phyloP scores from a whole-genome alignment of 192 early-diverging fungal species.

The Umbelopsis sp. region DNA sequence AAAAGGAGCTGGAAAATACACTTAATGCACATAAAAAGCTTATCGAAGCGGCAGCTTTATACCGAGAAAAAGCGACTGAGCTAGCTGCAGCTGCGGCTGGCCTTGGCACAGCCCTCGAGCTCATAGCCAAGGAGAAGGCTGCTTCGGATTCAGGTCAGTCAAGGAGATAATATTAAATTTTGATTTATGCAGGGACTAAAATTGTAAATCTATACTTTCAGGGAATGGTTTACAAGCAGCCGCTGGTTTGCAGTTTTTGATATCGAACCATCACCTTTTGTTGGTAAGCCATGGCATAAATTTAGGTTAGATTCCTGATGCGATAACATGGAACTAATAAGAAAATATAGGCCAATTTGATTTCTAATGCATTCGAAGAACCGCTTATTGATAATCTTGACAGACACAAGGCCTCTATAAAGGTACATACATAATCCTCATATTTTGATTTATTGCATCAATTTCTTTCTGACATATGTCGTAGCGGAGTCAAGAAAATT shows the following conservation, averaged over 20 bases:
- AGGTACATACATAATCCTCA: neutral
- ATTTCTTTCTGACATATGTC: neutral
- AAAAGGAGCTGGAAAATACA: constrained; percentile 39
- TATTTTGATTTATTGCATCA: neutral
- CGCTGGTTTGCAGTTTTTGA: constrained; percentile 50
- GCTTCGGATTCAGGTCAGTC: constrained; percentile 35
- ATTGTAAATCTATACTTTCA: constrained; percentile 1
- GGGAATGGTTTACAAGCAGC: constrained; percentile 49
- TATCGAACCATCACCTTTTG: constrained; percentile 57
- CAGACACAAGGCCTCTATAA: constrained; percentile 42
- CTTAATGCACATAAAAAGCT: constrained; percentile 41
- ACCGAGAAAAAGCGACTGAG: constrained; percentile 47
- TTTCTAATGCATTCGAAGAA: constrained; percentile 50
- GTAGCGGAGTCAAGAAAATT: constrained; percentile 41
- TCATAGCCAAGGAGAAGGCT: constrained; percentile 46
- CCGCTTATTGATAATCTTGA: constrained; percentile 49
- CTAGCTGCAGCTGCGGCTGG: constrained; percentile 47
- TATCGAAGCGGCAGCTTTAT: constrained; percentile 43
- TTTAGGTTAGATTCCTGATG: too few species aligned
- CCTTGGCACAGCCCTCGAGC: constrained; percentile 51
- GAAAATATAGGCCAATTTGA: constrained; percentile 36
- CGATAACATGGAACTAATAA: neutral
- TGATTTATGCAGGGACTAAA: neutral
- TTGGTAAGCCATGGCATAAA: constrained; percentile 36
- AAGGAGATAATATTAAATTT: neutral